Evolutionary conservation across 768 basidiomycete species (phyloP), one percentile per base, ranked within the genome.

Genomic region (Lactifluus rugatus): DNA sequence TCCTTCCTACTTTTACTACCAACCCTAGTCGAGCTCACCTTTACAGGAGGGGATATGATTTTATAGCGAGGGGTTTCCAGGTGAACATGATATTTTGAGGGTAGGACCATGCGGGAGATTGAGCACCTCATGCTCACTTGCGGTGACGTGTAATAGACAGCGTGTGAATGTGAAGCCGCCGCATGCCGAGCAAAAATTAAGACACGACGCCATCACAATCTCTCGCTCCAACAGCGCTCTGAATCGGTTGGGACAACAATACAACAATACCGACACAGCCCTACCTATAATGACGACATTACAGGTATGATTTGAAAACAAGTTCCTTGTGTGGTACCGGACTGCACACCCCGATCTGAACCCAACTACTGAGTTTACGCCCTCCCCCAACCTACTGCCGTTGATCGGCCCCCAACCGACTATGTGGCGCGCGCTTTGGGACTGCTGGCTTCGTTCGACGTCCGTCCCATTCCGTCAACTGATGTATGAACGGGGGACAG

Each of bases 221-320:
- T 25, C 36, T 17, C 51, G 51, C 39, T 19, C 51, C 39, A 42
- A 31, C 10, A 23, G 21, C 23, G 42, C 42, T 44, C 42, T 14
- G 11, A 23, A 53, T 53, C 52, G 52, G 28, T 53, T 47, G 41
- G 28, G n/a, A n/a, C n/a, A n/a, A n/a, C n/a, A n/a, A n/a, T n/a
- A n/a, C n/a, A n/a, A n/a, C 26, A 42, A 44, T 26, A 13, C 41
- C 25, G 37, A 39, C 37, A 16, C 37, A 39, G 17, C 37, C 37
- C 37, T 14, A 17, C 8, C 5, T 39, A n/a, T n/a, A n/a, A n/a
- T 39, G 37, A 16, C 21, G 42, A 28, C 46, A 39, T 28, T 32
- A 25, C 19, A n/a, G 39, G 52, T 44, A 44, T 53, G 41, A 42
- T 19, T 28, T 25, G 9, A 17, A 42, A 42, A 41, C 19, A 14